Evolutionary conservation across 1,139 yeast species (phyloP), one percentile per base, ranked within the genome.

Genomic region (Blastobotrys capitulatus): DNA sequence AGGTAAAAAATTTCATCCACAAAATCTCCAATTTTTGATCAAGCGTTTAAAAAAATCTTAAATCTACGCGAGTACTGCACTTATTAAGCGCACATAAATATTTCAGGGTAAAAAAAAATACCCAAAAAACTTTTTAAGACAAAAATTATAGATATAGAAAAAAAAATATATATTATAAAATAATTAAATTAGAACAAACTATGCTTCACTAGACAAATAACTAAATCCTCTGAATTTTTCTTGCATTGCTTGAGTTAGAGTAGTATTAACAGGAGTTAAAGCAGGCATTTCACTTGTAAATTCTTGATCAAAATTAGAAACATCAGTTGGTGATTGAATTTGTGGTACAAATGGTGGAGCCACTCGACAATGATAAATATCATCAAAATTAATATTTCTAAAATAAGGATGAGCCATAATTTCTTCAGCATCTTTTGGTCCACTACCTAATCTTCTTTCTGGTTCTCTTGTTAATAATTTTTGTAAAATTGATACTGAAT

Each of bases 221-320:
- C 97, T 87, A 69, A 92, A 92, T 3, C 98, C 98, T 62, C 97
- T 81, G 77, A 92, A 92, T 71, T 88, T 95, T 62, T 92, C 97
- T 74, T 92, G 98, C 82, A 86, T 85, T 40, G 83, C 82, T 0
- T 94, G 81, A 15, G 95, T 85, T 64, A 92, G 75, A 4, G 86
- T 83, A 16, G 96, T 84, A 54, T 87, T 92, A 45, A 92, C 92
- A 1, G 98, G 98, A 0, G 98, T 92, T 68, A 92, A 76, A 48
- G 95, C 83, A 37, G 98, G 97, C 31, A 95, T 86, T 64, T 94
- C 97, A 1, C 88, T 80, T 0, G 98, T 92, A 65, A 92, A 92
- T 65, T 92, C 97, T 62, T 83, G 85, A 69, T 92, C 98, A 64
- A 92, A 92, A 71, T 89, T 89, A 19, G 94, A 80, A 47, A 90